Conservation (phyloP, 2,329 filamentous ascomycete genomes). For the Fusarium stilboides region DNA sequence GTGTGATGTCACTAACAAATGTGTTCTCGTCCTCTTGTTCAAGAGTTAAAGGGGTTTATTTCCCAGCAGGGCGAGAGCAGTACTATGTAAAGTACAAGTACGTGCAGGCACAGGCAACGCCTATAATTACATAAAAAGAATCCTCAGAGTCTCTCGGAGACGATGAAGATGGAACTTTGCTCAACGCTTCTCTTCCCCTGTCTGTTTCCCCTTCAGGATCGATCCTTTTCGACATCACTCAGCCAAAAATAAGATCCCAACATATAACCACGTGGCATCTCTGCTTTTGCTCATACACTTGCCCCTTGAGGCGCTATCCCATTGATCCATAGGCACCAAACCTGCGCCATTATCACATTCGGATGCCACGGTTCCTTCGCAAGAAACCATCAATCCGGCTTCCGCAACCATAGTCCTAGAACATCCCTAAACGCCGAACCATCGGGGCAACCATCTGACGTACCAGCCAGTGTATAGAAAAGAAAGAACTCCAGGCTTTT, state of each 20-base stretch:
- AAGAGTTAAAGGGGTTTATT: slow-evolving; percentile 22
- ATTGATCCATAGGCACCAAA: slow-evolving; percentile 27
- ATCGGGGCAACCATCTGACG: slow-evolving; percentile 42
- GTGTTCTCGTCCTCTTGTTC: no score
- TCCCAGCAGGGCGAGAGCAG: slow-evolving; percentile 37
- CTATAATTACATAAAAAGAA: slow-evolving; percentile 48
- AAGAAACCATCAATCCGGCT: slow-evolving; percentile 25
- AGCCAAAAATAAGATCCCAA: slow-evolving; percentile 5
- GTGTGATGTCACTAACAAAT: no score
- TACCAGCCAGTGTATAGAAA: slow-evolving; percentile 49
- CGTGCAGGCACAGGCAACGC: slow-evolving; percentile 25
- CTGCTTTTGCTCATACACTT: slow-evolving; percentile 25
- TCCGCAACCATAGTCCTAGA: slow-evolving; percentile 32
- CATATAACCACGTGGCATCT: slow-evolving; percentile 1
- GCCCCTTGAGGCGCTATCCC: slow-evolving; percentile 15
- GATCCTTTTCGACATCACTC: slow-evolving; percentile 11
- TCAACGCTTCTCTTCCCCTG: slow-evolving; percentile 19
- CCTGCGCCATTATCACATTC: slow-evolving; percentile 30
- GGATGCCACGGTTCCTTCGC: slow-evolving; percentile 18
- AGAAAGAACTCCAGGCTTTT: slow-evolving; percentile 54
- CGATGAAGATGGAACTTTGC: slow-evolving; percentile 7
- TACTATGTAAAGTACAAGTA: slow-evolving; percentile 34
- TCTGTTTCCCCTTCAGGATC: slow-evolving; percentile 13
- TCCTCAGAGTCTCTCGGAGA: slow-evolving; percentile 1
- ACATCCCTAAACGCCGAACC: slow-evolving; percentile 48